A percentile compares a stretch with the other conserved stretches of the same genome.
Evolutionary conservation across 2,329 filamentous ascomycete species (phyloP).

Genomic region (Rhynchosporium agropyri): DNA sequence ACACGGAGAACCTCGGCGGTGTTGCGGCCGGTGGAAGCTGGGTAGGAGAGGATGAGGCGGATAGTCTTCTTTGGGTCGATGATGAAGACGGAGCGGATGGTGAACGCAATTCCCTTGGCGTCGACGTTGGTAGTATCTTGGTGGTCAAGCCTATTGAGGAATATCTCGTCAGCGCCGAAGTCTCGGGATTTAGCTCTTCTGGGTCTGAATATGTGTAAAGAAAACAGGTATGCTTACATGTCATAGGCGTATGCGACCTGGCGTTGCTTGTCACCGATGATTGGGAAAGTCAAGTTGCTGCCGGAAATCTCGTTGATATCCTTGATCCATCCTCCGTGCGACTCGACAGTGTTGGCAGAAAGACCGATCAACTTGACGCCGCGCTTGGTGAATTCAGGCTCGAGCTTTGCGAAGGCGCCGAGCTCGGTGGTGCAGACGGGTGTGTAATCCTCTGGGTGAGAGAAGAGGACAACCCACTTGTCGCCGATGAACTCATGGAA

Average conservation of each 20-base stretch:
- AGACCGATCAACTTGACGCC: constrained; percentile 91
- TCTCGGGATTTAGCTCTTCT: neutral
- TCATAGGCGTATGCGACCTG: constrained; percentile 77
- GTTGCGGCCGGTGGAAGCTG: constrained; percentile 86
- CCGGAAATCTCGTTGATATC: constrained; percentile 82
- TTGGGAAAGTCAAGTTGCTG: constrained; percentile 72
- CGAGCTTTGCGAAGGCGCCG: constrained; percentile 86
- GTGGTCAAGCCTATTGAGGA: constrained; percentile 65
- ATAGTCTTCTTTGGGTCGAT: constrained; percentile 95
- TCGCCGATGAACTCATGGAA: constrained; percentile 81
- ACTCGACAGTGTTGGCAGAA: constrained; percentile 81
- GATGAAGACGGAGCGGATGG: constrained; percentile 92
- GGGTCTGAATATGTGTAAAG: too few relatives aligned
- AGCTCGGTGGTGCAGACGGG: constrained; percentile 96
- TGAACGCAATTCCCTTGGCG: constrained; percentile 83
- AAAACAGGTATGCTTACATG: constrained; percentile 57
- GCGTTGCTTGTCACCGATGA: constrained; percentile 80
- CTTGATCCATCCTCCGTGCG: constrained; percentile 86
- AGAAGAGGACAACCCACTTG: constrained; percentile 83
- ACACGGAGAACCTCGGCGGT: constrained; percentile 77
- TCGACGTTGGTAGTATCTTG: constrained; percentile 82
- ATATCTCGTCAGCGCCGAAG: constrained; percentile 16
- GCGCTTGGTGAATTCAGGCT: constrained; percentile 84
- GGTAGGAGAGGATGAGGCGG: constrained; percentile 89
- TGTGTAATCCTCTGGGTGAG: constrained; percentile 87